phyloP scores from a whole-genome alignment of 495 filamentous ascomycete genomes.

The Trichoderma gamsii region DNA sequence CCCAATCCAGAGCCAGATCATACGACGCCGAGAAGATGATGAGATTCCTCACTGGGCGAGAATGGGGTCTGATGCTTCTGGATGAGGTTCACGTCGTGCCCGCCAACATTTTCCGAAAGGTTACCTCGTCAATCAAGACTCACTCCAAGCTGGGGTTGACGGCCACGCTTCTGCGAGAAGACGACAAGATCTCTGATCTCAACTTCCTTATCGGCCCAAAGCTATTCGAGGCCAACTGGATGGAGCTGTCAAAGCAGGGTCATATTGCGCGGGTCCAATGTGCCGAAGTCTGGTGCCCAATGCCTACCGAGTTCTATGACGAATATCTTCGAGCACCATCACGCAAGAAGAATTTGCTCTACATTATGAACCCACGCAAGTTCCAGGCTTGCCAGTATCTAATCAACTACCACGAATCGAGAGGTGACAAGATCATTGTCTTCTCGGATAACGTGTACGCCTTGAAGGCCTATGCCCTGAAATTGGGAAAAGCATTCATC shows the following conservation, averaged over 20 bases:
- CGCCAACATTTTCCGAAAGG: constrained; percentile 88
- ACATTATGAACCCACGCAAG: constrained; percentile 96
- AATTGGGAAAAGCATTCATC: constrained; percentile 85
- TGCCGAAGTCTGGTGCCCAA: constrained; percentile 98
- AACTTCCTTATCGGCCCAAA: constrained; percentile 98
- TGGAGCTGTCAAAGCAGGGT: constrained; percentile 93
- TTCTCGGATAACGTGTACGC: constrained; percentile 99
- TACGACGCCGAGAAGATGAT: constrained; percentile 96
- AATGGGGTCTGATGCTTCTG: constrained; percentile 97
- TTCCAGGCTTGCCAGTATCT: constrained; percentile 96
- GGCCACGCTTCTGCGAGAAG: constrained; percentile 88
- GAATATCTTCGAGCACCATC: constrained; percentile 65
- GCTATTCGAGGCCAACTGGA: constrained; percentile 98
- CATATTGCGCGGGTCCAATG: constrained; percentile 98
- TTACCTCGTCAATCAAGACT: constrained; percentile 83
- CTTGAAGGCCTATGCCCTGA: constrained; percentile 74
- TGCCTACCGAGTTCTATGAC: constrained; percentile 96
- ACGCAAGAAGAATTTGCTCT: constrained; percentile 62
- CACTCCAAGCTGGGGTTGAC: constrained; percentile 97
- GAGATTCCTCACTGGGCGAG: constrained; percentile 83
- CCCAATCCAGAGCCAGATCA: constrained; percentile 75
- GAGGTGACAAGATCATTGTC: constrained; percentile 97
- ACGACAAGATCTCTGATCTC: constrained; percentile 95
- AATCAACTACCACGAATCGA: constrained; percentile 93
- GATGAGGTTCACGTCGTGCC: constrained; percentile 99